Percentiles rank a stretch among this genome's conserved stretches.
These are phyloP conservation scores for Hypseocharis bilobata DNA, from an alignment of 441 rosid genomes.

Conservation along the genomic window DNA sequence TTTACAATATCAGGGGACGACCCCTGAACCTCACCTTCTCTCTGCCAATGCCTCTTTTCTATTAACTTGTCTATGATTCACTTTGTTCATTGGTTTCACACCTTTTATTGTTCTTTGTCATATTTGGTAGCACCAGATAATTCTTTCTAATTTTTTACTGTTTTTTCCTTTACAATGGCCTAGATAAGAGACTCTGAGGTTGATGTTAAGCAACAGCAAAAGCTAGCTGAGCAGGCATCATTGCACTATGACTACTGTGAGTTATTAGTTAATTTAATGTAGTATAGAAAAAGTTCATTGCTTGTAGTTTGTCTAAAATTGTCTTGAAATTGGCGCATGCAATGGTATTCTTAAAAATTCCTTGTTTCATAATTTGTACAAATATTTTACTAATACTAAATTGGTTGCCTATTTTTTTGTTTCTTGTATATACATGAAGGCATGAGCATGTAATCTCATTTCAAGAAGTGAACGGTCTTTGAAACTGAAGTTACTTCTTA, in stretches of 20 bases:
- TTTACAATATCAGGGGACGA: background rate
- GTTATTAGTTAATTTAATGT: slow-evolving; percentile 20
- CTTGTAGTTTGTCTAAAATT: slow-evolving; percentile 10
- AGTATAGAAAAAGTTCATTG: slow-evolving; percentile 5
- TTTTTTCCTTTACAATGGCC: slow-evolving; percentile 18
- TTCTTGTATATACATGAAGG: background rate
- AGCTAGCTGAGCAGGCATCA: slow-evolving; percentile 53
- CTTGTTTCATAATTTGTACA: background rate
- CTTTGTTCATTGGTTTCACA: background rate
- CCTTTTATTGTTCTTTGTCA: background rate
- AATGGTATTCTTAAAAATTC: background rate
- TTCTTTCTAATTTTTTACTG: slow-evolving; percentile 10
- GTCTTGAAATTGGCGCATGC: background rate
- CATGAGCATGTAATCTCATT: background rate
- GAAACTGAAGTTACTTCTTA: background rate
- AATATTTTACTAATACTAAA: background rate
- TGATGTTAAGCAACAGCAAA: slow-evolving; percentile 61
- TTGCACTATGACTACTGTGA: slow-evolving; percentile 45
- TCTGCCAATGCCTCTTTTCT: background rate
- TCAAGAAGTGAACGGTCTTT: background rate
- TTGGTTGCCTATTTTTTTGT: background rate
- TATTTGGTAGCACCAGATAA: background rate
- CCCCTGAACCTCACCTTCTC: too few species aligned
- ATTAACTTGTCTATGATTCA: slow-evolving; percentile 3
- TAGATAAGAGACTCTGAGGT: slow-evolving; percentile 65